Evolutionary conservation across 2,329 filamentous ascomycete genomes (phyloP), one percentile per base, ranked within the genome.

Genomic region (Hymenoscyphus albidus): DNA sequence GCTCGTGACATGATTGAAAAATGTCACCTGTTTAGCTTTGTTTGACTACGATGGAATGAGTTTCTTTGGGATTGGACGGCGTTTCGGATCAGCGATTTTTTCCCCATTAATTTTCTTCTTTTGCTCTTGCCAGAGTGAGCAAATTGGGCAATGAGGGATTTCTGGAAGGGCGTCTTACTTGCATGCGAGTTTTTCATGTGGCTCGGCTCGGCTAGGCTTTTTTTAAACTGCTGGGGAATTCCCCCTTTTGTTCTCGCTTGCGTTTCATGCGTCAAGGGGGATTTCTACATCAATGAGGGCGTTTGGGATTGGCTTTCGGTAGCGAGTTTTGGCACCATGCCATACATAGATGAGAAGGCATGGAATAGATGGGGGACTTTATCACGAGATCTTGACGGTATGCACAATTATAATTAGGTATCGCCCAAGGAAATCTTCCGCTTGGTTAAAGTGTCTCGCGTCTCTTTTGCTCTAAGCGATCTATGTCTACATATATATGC

Each of bases 221-320:
- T 27, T 54, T 31, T 35, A 1, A 22, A 10, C 9, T 27, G 27
- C 35, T 35, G 35, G 40, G 56, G 51, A 38, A 44, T 48, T 48
- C 31, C 44, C 56, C 59, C 31, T 65, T 65, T 39, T 44, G 35
- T 59, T 59, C 58, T 57, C 42, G 35, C 60, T 62, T 61, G 60
- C 63, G 62, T 22, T 54, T 54, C 9, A 14, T 51, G n/a, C 7
- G 16, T 54, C 22, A 22, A 4, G 48, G 18, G 5, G 10, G 27
- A 27, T 27, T 27, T 27, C 16, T 22, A 18, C 44, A 54, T 27
- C 22, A 3, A 54, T 44, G 9, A 27, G 27, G 18, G 44, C 44
- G 44, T 51, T 51, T 16, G 44, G 44, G 7, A 51, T 48, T n/a
- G 35, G 42, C 42, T 48, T 48, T n/a, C 42, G 42, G 42, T 35